Base-by-base conservation (phyloP, 495 filamentous ascomycete species). In the Penicillium bovifimosum region DNA sequence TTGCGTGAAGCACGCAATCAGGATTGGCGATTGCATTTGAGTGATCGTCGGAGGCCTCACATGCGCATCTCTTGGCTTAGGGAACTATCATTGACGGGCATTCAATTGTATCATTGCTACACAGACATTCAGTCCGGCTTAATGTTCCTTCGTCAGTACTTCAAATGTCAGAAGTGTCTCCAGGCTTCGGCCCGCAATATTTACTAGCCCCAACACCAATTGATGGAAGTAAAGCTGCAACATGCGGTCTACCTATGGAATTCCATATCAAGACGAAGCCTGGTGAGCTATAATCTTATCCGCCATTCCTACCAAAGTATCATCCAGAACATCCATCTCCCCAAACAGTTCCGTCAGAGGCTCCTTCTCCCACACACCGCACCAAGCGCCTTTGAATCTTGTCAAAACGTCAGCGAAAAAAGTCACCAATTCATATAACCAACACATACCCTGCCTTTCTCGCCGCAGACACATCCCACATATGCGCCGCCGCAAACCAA, bases 401-500 rank as follows among this genome's bases (percentile, higher is more conserved):
- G 32, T 18, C 13, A 40, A 11, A 11, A 9, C 26, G 51, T 53
- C 32, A 52, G 38, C 39, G 43, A 34, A 6, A 5, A 4, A 0
- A 6, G 2, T 7, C 29, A 2, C 5, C 27, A 29, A 1, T 18
- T 6, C 13, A 6, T 14, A 27, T 2, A 34, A 47, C 20, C 20
- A 1, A 32, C 8, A 53, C 51, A 50, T 57, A 70, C 65, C 65
- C 67, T 51, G 56, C 54, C 18, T 51, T 55, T 9, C 61, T 58
- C 9, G 67, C 65, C n/a, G 63, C 65, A 50, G 67, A 66, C 20
- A 66, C 67, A 57, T 70, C 67, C 67, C 67, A 70, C 63, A 66
- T 61, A 57, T 70, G 67, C 18, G 62, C 67, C 2, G 67, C 67
- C n/a, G 67, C 67, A 59, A 70, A 70, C 67, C 67, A 70, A 7